Evolutionary conservation across 768 basidiomycete species (phyloP).

Genomic region (Fistulinella prunicolor): DNA sequence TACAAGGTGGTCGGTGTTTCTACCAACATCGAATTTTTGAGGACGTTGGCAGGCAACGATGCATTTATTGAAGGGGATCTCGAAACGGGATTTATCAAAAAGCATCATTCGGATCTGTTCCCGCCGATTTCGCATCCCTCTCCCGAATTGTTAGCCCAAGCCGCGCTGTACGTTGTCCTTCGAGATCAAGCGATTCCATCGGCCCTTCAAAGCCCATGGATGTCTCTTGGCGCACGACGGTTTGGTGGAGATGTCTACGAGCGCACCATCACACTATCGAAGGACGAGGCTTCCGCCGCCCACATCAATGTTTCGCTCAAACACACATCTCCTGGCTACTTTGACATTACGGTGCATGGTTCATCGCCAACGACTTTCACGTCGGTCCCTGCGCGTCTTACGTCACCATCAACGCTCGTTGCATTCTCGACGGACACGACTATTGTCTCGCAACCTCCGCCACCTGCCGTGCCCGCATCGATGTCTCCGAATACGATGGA

Average conservation of each 20-base stretch:
- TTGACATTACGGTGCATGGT: constrained; percentile 49
- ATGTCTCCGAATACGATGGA: constrained; percentile 58
- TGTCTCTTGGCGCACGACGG: constrained; percentile 64
- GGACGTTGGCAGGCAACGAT: constrained; percentile 69
- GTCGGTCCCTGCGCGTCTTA: constrained; percentile 55
- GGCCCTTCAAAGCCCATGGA: constrained; percentile 57
- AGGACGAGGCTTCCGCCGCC: constrained; percentile 44
- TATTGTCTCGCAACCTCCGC: constrained; percentile 67
- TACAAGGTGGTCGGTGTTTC: constrained; percentile 90
- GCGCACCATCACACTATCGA: constrained; percentile 59
- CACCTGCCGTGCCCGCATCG: constrained; percentile 52
- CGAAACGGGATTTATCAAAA: constrained; percentile 94
- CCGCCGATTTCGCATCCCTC: constrained; percentile 57
- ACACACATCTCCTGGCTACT: constrained; percentile 43
- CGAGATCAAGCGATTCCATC: constrained; percentile 49
- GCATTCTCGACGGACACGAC: constrained; percentile 55
- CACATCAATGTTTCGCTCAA: constrained; percentile 39
- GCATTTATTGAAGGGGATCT: constrained; percentile 78
- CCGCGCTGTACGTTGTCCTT: constrained; percentile 71
- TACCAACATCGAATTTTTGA: constrained; percentile 89
- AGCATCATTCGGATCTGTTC: constrained; percentile 82
- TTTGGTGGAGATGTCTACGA: constrained; percentile 74
- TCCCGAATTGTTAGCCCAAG: constrained; percentile 68
- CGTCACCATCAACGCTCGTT: constrained; percentile 51
- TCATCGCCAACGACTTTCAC: constrained; percentile 36